Evolutionary conservation across 139 green algal species (phyloP).

Genomic region (Chlorella sp.): DNA sequence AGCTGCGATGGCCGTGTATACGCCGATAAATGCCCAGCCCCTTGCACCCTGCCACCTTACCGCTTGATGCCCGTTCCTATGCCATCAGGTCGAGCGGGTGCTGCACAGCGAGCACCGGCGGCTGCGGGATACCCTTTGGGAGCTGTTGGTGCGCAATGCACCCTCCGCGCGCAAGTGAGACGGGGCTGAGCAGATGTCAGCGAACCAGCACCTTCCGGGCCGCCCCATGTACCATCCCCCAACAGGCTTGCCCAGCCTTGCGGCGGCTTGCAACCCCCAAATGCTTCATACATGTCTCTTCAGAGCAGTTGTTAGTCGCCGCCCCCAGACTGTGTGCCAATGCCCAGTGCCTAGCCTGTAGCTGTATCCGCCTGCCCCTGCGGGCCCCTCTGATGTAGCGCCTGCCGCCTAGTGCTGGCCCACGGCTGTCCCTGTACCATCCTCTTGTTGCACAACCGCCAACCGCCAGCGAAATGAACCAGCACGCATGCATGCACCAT

Average conservation of each 20-base stretch:
- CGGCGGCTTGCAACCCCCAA: no score
- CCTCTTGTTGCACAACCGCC: no score
- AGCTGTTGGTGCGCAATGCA: slow-evolving; percentile 14
- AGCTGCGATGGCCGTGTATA: background rate
- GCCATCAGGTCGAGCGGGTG: background rate
- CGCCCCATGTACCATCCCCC: background rate
- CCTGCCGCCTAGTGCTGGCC: no score
- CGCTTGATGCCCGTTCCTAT: no score
- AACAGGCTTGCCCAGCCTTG: no score
- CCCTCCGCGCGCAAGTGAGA: background rate
- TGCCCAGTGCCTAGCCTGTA: background rate
- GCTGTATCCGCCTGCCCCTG: background rate
- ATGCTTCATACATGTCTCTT: background rate
- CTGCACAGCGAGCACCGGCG: slow-evolving; percentile 14
- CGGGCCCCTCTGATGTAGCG: no score
- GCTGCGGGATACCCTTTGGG: slow-evolving; percentile 25
- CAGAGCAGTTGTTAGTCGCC: background rate
- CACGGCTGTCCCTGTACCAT: no score
- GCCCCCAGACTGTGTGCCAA: background rate
- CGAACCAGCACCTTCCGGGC: background rate
- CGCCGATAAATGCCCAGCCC: no score
- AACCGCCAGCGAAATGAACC: no score
- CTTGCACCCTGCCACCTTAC: no score
- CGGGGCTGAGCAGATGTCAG: no score
- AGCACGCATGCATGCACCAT: no score